These are phyloP conservation scores for Ophiostoma montium DNA, from an alignment of 2,329 filamentous ascomycete genomes.

Conservation along the genomic window DNA sequence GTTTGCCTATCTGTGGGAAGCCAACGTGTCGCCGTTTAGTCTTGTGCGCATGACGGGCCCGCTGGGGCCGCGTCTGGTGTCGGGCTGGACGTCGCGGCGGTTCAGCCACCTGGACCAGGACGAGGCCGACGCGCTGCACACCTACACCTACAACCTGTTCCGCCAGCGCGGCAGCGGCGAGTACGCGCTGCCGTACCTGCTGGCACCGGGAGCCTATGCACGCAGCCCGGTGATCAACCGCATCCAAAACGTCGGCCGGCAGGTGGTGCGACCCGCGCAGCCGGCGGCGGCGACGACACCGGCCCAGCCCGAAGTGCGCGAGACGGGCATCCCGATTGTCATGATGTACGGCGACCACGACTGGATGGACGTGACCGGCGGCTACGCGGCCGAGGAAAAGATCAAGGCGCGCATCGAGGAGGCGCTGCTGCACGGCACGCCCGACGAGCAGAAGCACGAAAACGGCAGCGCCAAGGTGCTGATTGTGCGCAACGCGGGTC, in stretches of 20 bases:
- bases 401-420: slow-evolving; percentile 53
- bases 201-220: slow-evolving; percentile 87
- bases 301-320: slow-evolving; percentile 21
- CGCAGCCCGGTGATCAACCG: slow-evolving; percentile 75
- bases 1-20: slow-evolving; percentile 91
- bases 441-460: slow-evolving; percentile 56
- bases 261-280: slow-evolving; percentile 29
- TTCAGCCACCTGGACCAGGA: slow-evolving; percentile 75
- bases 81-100: slow-evolving; percentile 83
- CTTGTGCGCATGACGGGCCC: slow-evolving; percentile 80
- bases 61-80: slow-evolving; percentile 79
- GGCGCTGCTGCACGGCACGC: slow-evolving; percentile 44
- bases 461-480: slow-evolving; percentile 73
- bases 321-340: slow-evolving; percentile 66
- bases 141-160: slow-evolving; percentile 91
- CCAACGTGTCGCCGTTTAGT: slow-evolving; percentile 90
- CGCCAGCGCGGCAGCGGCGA: slow-evolving; percentile 84
- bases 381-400: slow-evolving; percentile 65
- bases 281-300: slow-evolving; percentile 14
- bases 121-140: slow-evolving; percentile 74
- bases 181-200: slow-evolving; percentile 82
- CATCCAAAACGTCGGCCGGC: slow-evolving; percentile 76
- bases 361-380: slow-evolving; percentile 95
- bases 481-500: slow-evolving; percentile 50
- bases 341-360: slow-evolving; percentile 97